Evolutionary conservation across 306 rosid genomes (phyloP).

Genomic region (Cajanus cajan): DNA sequence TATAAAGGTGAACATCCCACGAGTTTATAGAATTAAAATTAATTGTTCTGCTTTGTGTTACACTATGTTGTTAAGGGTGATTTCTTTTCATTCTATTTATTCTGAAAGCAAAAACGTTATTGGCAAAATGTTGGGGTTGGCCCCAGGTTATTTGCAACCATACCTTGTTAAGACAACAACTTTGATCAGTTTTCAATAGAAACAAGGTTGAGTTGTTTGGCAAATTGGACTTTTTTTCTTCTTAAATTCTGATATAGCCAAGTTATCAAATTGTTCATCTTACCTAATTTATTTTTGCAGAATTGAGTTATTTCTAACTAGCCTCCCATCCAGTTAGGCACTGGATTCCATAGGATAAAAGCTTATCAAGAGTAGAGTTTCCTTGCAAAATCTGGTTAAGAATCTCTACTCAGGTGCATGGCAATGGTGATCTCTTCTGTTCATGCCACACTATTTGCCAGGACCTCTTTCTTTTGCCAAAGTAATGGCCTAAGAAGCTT

Average conservation of each 20-base stretch:
- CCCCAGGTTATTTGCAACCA: neutral
- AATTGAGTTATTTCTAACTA: neutral
- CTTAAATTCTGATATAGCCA: neutral
- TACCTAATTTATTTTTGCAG: neutral
- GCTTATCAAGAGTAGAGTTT: neutral
- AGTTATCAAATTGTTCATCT: neutral
- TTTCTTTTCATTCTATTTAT: neutral
- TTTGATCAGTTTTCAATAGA: neutral
- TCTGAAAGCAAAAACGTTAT: neutral
- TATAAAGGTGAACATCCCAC: conserved; percentile 57
- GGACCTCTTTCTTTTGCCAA: conserved; percentile 40
- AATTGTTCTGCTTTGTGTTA: neutral
- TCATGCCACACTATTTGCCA: conserved; percentile 45
- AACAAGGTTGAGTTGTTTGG: neutral
- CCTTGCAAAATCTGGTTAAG: neutral
- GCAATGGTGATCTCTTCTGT: conserved; percentile 46
- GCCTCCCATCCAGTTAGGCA: neutral
- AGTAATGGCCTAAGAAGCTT: conserved; percentile 44
- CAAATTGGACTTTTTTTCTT: neutral
- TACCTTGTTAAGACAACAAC: neutral
- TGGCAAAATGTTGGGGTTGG: neutral
- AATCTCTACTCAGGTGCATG: conserved; percentile 12
- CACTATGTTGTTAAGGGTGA: neutral
- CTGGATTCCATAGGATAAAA: neutral
- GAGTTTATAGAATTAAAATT: neutral